Evolutionary conservation across 345 rosid genomes (phyloP).

Genomic region (Eucalyptus virginea): DNA sequence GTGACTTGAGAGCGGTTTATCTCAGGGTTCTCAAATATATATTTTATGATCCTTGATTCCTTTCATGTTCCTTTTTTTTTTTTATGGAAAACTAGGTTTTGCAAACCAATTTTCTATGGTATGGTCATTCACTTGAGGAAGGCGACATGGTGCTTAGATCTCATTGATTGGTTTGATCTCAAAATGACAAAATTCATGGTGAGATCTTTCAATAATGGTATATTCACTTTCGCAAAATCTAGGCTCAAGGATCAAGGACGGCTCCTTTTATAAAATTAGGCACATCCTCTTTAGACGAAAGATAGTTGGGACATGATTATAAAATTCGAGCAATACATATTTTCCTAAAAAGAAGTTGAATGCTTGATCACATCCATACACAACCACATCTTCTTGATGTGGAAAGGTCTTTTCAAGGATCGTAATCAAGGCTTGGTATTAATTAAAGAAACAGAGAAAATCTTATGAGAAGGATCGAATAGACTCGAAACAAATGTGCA

Average conservation of each 20-base stretch:
- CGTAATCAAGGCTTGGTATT: background rate
- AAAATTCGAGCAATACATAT: background rate
- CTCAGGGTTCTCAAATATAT: background rate
- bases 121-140: background rate
- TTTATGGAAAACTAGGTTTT: background rate
- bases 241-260: background rate
- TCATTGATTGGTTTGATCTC: background rate
- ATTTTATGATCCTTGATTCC: background rate
- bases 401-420: background rate
- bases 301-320: background rate
- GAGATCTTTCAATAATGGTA: background rate
- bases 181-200: fast-evolving
- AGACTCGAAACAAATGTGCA: background rate
- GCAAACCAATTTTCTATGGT: background rate
- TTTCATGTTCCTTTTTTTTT: background rate
- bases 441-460: background rate
- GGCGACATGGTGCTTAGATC: fast-evolving
- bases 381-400: background rate
- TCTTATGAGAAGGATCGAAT: background rate
- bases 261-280: background rate
- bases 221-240: background rate
- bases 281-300: background rate
- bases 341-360: background rate
- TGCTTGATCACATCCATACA: background rate
- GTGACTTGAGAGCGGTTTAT: background rate